These are phyloP conservation scores for Teratosphaeria pseudoeucalypti DNA, from an alignment of 2,329 filamentous ascomycete genomes.

Conservation along the genomic window DNA sequence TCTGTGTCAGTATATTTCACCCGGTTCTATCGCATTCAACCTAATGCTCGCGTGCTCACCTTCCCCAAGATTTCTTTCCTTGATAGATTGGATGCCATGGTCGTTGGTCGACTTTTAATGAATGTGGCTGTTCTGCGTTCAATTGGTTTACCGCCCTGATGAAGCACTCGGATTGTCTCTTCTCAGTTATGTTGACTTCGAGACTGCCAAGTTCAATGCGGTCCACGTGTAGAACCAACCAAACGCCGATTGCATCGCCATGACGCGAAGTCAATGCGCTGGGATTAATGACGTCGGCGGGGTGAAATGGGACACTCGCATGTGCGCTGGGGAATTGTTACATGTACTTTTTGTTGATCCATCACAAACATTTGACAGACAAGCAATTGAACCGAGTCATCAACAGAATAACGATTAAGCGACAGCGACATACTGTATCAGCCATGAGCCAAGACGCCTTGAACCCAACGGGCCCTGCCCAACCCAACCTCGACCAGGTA, in stretches of 20 bases:
- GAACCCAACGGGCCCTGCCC: slow-evolving; percentile 31
- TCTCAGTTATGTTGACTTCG: neutral
- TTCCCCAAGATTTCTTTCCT: slow-evolving; percentile 68
- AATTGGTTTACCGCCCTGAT: neutral
- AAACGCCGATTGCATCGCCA: neutral
- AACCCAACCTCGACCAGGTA: slow-evolving; percentile 34
- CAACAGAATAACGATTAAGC: neutral
- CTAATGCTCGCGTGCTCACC: slow-evolving; percentile 35
- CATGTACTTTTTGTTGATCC: neutral
- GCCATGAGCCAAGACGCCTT: slow-evolving; percentile 12
- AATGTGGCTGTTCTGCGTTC: neutral
- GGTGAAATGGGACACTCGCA: neutral
- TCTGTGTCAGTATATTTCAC: neutral
- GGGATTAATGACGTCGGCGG: neutral
- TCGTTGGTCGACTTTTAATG: neutral
- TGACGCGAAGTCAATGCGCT: neutral
- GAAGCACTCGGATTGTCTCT: neutral
- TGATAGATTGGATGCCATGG: slow-evolving; percentile 37
- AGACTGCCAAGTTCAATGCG: neutral
- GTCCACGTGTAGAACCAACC: neutral
- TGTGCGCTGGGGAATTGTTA: neutral
- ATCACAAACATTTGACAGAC: neutral
- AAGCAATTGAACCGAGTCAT: neutral
- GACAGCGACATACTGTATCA: neutral
- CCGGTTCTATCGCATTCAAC: neutral